Evolutionary conservation across 805 yeast species (phyloP), one percentile per base, ranked within the genome.

Genomic region (Starmerella cellae): DNA sequence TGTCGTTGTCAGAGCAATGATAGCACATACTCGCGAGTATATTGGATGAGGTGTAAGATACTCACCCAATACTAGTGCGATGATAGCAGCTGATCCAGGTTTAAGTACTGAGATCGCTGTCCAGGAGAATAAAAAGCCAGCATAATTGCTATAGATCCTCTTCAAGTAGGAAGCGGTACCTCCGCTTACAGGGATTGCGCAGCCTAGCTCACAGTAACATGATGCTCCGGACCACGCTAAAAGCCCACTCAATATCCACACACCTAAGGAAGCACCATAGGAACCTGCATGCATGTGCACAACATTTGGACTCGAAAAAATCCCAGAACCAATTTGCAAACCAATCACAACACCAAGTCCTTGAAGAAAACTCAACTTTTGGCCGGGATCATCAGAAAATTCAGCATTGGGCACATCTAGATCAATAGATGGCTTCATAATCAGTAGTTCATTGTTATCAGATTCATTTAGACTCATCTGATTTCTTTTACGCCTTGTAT

Each of bases 141-240:
- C 57, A 22, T 56, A 43, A 1, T 64, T 60, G 9, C 67, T 67
- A 41, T 53, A 64, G 10, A 61, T 56, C 37, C 57, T 57, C 36
- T 52, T 55, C 35, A 65, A 41, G 39, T 65, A 65, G 8, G 66
- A 65, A 46, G 63, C 65, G 1, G 68, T 57, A 1, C 66, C 65
- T 3, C 69, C 69, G 46, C 61, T 64, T 10, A 55, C 49, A 6
- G 69, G 69, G 17, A 65, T 55, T 2, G 64, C 60, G 22, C 61
- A 51, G 11, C 69, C 69, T 6, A 65, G 51, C 45, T 65, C 69
- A 4, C 67, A 67, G 40, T 57, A 65, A 17, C 65, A 60, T 5
- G 65, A 55, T 0, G 69, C 69, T 2, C 69, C 69, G 2, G 68
- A 62, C 67, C 67, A 65, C 2, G 67, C 67, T 19, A 65, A 51